Conservation (phyloP, 805 yeast genomes). For the Saccharomycopsis sp. region DNA sequence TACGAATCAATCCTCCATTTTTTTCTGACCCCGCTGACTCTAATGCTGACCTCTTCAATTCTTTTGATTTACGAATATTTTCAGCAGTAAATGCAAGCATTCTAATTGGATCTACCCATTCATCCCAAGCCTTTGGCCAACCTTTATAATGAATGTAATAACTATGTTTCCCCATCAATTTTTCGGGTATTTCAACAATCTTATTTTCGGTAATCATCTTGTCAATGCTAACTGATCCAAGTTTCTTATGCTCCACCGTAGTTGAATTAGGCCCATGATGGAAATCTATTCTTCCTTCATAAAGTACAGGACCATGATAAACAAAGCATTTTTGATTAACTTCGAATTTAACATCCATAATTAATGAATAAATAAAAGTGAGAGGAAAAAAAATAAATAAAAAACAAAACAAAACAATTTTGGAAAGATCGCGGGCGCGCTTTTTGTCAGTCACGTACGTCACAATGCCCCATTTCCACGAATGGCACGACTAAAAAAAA, state of each 20-base stretch:
- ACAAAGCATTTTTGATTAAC: conserved; percentile 64
- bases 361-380: too few relatives aligned
- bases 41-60: conserved; percentile 44
- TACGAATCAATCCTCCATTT: background rate
- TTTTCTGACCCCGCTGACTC: conserved; percentile 22
- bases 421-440: too few relatives aligned
- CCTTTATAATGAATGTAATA: conserved; percentile 87
- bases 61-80: conserved; percentile 55
- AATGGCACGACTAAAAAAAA: too few relatives aligned
- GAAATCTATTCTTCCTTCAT: conserved; percentile 75
- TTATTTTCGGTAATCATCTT: conserved; percentile 32
- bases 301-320: conserved; percentile 83
- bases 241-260: conserved; percentile 29
- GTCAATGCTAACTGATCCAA: conserved; percentile 1
- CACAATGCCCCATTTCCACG: too few relatives aligned
- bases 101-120: conserved; percentile 76
- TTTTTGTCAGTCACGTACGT: too few relatives aligned
- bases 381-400: too few relatives aligned
- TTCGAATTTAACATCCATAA: too few relatives aligned
- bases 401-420: too few relatives aligned
- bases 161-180: conserved; percentile 28
- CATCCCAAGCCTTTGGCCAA: conserved; percentile 95
- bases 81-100: conserved; percentile 64
- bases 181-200: conserved; percentile 12
- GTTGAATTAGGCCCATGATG: conserved; percentile 47